Conservation (phyloP, 257 asterid genomes). For the Penstemon eatonii region DNA sequence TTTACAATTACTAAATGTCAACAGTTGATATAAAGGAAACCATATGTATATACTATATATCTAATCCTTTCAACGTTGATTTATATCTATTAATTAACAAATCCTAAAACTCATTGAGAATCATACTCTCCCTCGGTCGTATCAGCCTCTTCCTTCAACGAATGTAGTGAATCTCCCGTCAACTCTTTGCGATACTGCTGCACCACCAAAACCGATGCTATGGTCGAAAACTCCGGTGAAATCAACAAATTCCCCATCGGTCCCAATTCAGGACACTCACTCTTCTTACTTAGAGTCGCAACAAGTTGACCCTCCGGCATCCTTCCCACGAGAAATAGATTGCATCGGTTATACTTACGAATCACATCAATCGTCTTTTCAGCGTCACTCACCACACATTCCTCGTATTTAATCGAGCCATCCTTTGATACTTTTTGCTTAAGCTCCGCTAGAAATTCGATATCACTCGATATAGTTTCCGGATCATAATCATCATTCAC, state of each 20-base stretch:
- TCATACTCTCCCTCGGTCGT: conserved; percentile 23
- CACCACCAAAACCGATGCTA: conserved; percentile 46
- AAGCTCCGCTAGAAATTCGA: conserved; percentile 32
- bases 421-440: conserved; percentile 26
- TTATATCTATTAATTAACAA: background rate
- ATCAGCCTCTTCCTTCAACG: conserved; percentile 27
- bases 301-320: conserved; percentile 45
- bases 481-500: conserved; percentile 12
- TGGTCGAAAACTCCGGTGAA: conserved; percentile 32
- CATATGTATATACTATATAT: too few relatives aligned
- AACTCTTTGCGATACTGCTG: conserved; percentile 39
- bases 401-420: conserved; percentile 39
- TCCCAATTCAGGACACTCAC: conserved; percentile 46
- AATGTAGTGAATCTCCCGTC: conserved; percentile 23
- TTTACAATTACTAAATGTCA: too few relatives aligned
- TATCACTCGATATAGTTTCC: conserved; percentile 25
- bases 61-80: too few relatives aligned
- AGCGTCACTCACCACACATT: conserved; percentile 31
- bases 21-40: too few relatives aligned
- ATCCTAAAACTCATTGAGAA: background rate
- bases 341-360: conserved; percentile 27
- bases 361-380: conserved; percentile 29
- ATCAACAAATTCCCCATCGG: conserved; percentile 40
- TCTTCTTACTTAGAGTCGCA: conserved; percentile 27
- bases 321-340: conserved; percentile 44